These are phyloP conservation scores for Rhodosporidiobolus odoratus DNA, from an alignment of 768 basidiomycete species.

Conservation along the genomic window DNA sequence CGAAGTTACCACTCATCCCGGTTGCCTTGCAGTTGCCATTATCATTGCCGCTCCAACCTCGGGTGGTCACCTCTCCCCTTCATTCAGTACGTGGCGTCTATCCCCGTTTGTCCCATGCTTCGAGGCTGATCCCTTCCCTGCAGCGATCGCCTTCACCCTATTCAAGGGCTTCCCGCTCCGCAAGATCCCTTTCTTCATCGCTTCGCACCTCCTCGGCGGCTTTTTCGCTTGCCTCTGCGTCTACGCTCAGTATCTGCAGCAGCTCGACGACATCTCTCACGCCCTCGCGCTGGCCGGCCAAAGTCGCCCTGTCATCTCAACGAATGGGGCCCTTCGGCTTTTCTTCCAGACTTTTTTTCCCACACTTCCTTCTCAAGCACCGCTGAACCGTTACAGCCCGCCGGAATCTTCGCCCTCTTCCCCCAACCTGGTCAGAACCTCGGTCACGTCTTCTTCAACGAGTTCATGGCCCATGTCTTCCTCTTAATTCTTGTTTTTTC, in stretches of 20 bases:
- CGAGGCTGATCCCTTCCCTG: not conserved
- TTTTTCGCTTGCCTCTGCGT: slow-evolving; percentile 60
- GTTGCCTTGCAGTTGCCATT: slow-evolving; percentile 50
- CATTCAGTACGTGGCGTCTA: slow-evolving; percentile 50
- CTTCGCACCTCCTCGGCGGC: slow-evolving; percentile 62
- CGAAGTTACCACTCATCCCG: not conserved
- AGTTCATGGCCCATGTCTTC: slow-evolving; percentile 37
- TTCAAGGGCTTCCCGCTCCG: slow-evolving; percentile 72
- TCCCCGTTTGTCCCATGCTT: not conserved
- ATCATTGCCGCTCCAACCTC: slow-evolving; percentile 55
- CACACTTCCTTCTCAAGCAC: not conserved
- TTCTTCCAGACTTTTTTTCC: not conserved
- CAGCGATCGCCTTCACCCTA: slow-evolving; percentile 59
- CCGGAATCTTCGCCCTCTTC: slow-evolving; percentile 31
- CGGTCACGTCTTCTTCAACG: slow-evolving; percentile 24
- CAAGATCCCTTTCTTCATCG: slow-evolving; percentile 72
- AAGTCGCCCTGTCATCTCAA: not conserved
- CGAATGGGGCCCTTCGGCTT: slow-evolving; percentile 6
- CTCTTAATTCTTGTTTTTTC: slow-evolving; percentile 40
- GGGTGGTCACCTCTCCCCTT: slow-evolving; percentile 60
- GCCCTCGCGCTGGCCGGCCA: not conserved
- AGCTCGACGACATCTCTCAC: slow-evolving; percentile 45
- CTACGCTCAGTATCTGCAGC: slow-evolving; percentile 60
- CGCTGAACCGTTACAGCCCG: slow-evolving; percentile 2
- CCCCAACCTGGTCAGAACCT: slow-evolving; percentile 6